Percentiles rank a stretch among this genome's conserved stretches.
phyloP scores from a whole-genome alignment of 495 filamentous ascomycete species.

The Friedmanniomyces endolithicus region DNA sequence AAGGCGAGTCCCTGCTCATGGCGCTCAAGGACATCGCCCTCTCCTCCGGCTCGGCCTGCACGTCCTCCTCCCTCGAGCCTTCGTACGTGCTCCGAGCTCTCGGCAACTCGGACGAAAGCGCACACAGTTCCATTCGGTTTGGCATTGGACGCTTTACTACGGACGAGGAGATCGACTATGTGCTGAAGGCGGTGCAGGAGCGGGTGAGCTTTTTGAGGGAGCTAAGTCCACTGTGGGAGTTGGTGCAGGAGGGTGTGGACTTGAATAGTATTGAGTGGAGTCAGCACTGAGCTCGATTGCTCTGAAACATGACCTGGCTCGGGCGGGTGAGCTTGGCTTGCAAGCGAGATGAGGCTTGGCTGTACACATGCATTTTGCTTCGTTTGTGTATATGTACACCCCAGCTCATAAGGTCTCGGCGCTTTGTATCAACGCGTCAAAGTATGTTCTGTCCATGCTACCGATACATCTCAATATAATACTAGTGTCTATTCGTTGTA shows the following conservation, averaged over 20 bases:
- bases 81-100: slow-evolving; percentile 90
- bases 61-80: slow-evolving; percentile 89
- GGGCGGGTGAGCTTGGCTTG: background rate
- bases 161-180: slow-evolving; percentile 91
- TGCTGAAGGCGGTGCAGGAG: slow-evolving; percentile 83
- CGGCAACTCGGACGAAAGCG: slow-evolving; percentile 91
- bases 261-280: slow-evolving; percentile 97
- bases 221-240: slow-evolving; percentile 92
- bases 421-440: no score
- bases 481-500: no score
- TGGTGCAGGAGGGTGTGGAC: slow-evolving; percentile 94
- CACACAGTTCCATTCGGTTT: slow-evolving; percentile 94
- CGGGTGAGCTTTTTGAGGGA: slow-evolving; percentile 86
- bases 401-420: no score
- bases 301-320: background rate
- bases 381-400: background rate
- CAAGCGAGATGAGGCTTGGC: no score
- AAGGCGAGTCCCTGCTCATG: slow-evolving; percentile 96
- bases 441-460: no score
- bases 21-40: slow-evolving; percentile 95
- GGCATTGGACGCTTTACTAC: slow-evolving; percentile 96
- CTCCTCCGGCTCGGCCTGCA: slow-evolving; percentile 93
- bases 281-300: slow-evolving; percentile 51
- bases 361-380: background rate
- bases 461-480: no score